Evolutionary conservation across 495 filamentous ascomycete genomes (phyloP), one percentile per base, ranked within the genome.

Genomic region (Zalerion maritima): DNA sequence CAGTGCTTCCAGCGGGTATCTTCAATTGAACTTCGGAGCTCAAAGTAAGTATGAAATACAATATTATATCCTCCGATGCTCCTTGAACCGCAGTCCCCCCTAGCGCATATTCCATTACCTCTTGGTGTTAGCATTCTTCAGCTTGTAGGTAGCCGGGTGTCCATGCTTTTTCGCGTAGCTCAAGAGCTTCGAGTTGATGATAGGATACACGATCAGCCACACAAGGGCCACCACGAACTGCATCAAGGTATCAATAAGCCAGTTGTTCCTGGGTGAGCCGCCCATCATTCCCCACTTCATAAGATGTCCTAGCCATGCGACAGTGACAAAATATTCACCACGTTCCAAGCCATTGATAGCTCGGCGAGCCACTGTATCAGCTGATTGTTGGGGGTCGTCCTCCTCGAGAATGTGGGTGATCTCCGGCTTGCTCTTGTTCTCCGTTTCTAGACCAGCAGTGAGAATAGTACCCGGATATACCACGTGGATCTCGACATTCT

Each of bases 401-500:
- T 83, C 74, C 55, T 97, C 89, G 34, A 97, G 49, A 29, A 78
- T 67, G 41, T 73, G 64, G 10, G 89, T 94, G 26, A 94, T 57
- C 3, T 57, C 72, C 6, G 85, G 89, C 55, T 94, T 97, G 6
- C 67, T 69, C 49, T 52, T 40, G 44, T 94, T 78, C 54, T 97
- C 89, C 17, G 69, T 59, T 36, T 79, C 83, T 31, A 73, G 65
- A 0, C 84, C 85, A 0, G 84, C 73, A 15, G 65, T 69, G 14
- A 64, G 61, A 37, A 97, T 96, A 0, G 78, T 81, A 34, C 71
- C 87, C 0, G 89, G 89, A 50, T 78, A 86, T 13, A 94, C 72
- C 10, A 78, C 71, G 44, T 92, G 84, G 15, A 93, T 69, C 33
- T 75, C 69, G 27, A 96, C 76, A 29, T 71, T 58, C 31, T 72